Percentiles rank a stretch among this genome's conserved stretches.
Evolutionary conservation across 768 basidiomycete genomes (phyloP).

Genomic region (Cystobasidium tubakii): DNA sequence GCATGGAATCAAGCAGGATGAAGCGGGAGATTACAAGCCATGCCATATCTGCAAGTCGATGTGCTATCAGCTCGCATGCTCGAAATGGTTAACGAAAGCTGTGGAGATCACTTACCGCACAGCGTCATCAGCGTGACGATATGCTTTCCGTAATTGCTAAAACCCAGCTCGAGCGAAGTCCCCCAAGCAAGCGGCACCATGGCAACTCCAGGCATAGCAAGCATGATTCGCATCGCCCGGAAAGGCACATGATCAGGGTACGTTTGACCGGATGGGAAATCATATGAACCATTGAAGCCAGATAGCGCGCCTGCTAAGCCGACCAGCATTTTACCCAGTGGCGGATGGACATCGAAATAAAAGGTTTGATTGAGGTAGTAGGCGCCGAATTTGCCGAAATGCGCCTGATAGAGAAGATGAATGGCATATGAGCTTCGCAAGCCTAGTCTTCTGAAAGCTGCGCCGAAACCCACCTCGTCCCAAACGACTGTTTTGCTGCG

Average conservation of each 20-base stretch:
- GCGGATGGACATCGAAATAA: conserved; percentile 98
- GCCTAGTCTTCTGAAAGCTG: conserved; percentile 23
- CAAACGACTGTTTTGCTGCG: conserved; percentile 79
- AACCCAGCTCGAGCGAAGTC: conserved; percentile 85
- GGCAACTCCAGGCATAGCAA: conserved; percentile 87
- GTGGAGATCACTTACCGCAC: conserved; percentile 59
- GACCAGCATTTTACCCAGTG: conserved; percentile 97
- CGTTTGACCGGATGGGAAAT: conserved; percentile 82
- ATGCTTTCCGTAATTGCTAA: conserved; percentile 84
- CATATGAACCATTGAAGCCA: conserved; percentile 85
- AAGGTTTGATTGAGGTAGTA: conserved; percentile 98
- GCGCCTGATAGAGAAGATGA: conserved; percentile 56
- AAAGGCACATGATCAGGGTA: conserved; percentile 84
- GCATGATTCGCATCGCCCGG: conserved; percentile 87
- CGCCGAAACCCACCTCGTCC: conserved; percentile 62
- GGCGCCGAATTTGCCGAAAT: conserved; percentile 93
- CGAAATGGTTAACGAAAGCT: neutral
- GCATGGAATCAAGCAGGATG: conserved; percentile 94
- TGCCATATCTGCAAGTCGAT: conserved; percentile 65
- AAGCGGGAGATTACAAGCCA: conserved; percentile 97
- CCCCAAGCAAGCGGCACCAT: conserved; percentile 97
- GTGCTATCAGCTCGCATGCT: neutral
- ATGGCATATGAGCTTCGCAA: neutral
- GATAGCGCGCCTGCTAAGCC: conserved; percentile 83
- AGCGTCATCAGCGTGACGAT: conserved; percentile 89